Base-by-base conservation (phyloP, 768 basidiomycete species). In the Boletus reticulatus region DNA sequence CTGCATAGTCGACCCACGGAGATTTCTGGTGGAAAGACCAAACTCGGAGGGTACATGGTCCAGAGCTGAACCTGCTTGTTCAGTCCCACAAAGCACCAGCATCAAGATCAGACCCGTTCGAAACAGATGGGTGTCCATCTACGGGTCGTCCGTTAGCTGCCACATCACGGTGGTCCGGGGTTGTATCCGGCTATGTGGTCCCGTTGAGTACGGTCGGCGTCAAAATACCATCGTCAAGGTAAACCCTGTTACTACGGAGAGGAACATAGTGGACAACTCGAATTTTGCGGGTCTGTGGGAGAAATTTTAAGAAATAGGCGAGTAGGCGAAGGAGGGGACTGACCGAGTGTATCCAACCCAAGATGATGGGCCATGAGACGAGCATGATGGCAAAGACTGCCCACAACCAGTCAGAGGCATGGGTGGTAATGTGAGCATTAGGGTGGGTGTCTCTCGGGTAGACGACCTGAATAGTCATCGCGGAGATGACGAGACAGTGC, bases 381-480 rank as follows among this genome's bases (percentile, higher is more conserved):
- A n/a, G n/a, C n/a, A n/a, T n/a, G n/a, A n/a, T n/a, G n/a, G n/a
- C n/a, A n/a, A n/a, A n/a, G n/a, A n/a, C n/a, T n/a, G n/a, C n/a
- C n/a, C n/a, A n/a, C n/a, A n/a, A n/a, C n/a, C n/a, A n/a, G n/a
- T n/a, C n/a, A n/a, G n/a, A n/a, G n/a, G n/a, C n/a, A n/a, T n/a
- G n/a, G n/a, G n/a, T n/a, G n/a, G n/a, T n/a, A n/a, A n/a, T n/a
- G n/a, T n/a, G n/a, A n/a, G n/a, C n/a, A n/a, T n/a, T n/a, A n/a
- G n/a, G n/a, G n/a, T n/a, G n/a, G n/a, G n/a, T n/a, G n/a, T n/a
- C 1, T 19, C 63, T 32, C 6, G 60, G 56, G 20, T 44, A 46
- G 19, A 27, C 27, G 10, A 48, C 31, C 8, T 59, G 46, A 13
- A 36, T 29, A 48, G 49, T 60, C 70, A 73, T 72, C 55, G 55